phyloP scores from a whole-genome alignment of 331 rosid genomes.

The Malus hybrid region DNA sequence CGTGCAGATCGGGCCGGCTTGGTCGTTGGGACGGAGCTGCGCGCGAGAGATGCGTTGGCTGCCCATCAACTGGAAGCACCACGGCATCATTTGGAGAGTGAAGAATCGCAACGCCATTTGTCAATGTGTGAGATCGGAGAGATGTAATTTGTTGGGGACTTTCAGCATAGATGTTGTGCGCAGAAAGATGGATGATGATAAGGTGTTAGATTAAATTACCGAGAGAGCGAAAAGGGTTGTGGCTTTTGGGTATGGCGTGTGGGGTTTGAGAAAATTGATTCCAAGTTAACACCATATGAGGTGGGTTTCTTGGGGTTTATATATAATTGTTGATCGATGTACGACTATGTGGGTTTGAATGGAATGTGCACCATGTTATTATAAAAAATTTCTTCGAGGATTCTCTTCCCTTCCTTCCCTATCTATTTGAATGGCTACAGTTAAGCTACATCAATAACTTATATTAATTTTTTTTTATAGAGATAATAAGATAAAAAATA shows the following conservation, averaged over 20 bases:
- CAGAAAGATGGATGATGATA: not conserved
- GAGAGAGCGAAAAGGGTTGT: not conserved
- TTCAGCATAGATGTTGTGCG: not conserved
- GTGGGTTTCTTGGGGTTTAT: conserved; percentile 1
- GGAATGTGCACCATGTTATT: not conserved
- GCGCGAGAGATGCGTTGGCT: not conserved
- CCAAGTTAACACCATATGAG: not conserved
- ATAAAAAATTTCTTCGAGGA: no score
- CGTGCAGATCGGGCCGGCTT: not conserved
- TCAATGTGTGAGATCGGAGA: not conserved
- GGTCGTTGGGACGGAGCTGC: not conserved
- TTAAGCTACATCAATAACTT: no score
- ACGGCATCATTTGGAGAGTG: conserved; percentile 22
- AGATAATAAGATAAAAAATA: no score
- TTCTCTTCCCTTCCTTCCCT: fast-evolving
- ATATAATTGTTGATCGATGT: not conserved
- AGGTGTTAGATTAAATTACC: not conserved
- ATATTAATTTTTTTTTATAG: no score
- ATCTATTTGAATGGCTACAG: no score
- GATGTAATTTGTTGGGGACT: not conserved
- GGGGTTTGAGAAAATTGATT: not conserved
- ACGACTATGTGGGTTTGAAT: not conserved
- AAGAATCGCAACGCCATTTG: conserved; percentile 9
- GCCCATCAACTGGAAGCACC: conserved; percentile 26
- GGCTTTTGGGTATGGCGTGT: not conserved